Percentiles rank a stretch among this genome's conserved stretches.
Evolutionary conservation across 225 moss, liverwort and hornwort genomes (phyloP).

Genomic region (Climacium dendroides): DNA sequence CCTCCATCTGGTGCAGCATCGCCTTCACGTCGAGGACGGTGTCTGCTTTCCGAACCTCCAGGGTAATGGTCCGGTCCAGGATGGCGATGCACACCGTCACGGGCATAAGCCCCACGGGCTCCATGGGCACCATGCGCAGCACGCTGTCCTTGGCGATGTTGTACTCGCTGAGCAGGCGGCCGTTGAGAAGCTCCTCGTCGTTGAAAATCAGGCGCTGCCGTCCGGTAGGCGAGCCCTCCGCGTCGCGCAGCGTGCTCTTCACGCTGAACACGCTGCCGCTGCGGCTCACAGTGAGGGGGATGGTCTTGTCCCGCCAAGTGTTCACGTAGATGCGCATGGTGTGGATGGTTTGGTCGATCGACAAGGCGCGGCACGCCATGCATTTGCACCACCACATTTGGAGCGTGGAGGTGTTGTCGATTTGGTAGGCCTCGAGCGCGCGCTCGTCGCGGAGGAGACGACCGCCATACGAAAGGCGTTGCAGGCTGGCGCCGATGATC

Average conservation of each 20-base stretch:
- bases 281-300: constrained; percentile 23
- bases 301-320: neutral
- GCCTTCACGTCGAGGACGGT: constrained; percentile 30
- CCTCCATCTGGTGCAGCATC: constrained; percentile 26
- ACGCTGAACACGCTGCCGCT: constrained; percentile 16
- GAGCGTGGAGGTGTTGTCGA: constrained; percentile 34
- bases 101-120: constrained; percentile 26
- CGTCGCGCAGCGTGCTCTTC: constrained; percentile 15
- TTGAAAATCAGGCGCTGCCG: constrained; percentile 24
- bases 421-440: constrained; percentile 33
- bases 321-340: constrained; percentile 27
- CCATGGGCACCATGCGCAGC: constrained; percentile 17
- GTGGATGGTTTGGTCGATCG: constrained; percentile 11
- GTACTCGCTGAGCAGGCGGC: constrained; percentile 3
- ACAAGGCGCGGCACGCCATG: constrained; percentile 32
- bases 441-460: constrained; percentile 34
- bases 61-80: constrained; percentile 21
- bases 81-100: constrained; percentile 28
- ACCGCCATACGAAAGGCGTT: constrained; percentile 33
- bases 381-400: constrained; percentile 61
- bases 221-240: constrained; percentile 3
- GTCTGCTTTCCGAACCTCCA: constrained; percentile 26
- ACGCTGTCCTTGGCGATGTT: constrained; percentile 27
- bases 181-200: constrained; percentile 27
- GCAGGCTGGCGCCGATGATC: constrained; percentile 14